Percentiles rank a stretch among this genome's conserved stretches.
Conservation (phyloP, 495 filamentous ascomycete species). For the Talaromyces trachyspermus region DNA sequence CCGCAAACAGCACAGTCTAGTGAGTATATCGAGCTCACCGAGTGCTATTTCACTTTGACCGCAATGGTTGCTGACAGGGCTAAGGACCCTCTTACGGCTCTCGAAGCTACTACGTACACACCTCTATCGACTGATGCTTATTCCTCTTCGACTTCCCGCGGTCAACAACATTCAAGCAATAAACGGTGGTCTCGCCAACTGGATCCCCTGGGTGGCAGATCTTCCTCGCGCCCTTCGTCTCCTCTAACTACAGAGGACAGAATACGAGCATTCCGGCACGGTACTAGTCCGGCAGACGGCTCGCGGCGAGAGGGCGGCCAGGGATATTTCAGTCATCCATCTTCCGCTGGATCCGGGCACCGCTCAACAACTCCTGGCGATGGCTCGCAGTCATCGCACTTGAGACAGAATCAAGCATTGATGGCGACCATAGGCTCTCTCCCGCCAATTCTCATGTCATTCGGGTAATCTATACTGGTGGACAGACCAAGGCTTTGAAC, state of each 20-base stretch:
- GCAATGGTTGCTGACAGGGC: conserved; percentile 12
- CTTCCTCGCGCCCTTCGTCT: conserved; percentile 62
- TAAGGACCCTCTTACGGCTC: conserved; percentile 37
- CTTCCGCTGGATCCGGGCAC: conserved; percentile 40
- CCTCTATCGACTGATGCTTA: conserved; percentile 62
- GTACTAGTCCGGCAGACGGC: conserved; percentile 44
- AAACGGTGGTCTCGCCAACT: conserved; percentile 72
- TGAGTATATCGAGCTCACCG: conserved; percentile 35
- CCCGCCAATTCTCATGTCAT: conserved; percentile 76
- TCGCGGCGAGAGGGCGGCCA: conserved; percentile 41
- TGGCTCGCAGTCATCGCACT: conserved; percentile 25
- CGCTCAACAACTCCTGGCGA: conserved; percentile 40
- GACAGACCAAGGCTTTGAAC: conserved; percentile 85
- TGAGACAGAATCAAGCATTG: conserved; percentile 60
- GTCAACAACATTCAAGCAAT: conserved; percentile 49
- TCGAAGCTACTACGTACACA: conserved; percentile 45
- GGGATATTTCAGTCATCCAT: conserved; percentile 46
- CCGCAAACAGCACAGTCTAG: conserved; percentile 79
- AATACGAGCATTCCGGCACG: conserved; percentile 37
- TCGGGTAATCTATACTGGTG: conserved; percentile 81
- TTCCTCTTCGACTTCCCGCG: conserved; percentile 47
- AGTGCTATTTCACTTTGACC: neutral
- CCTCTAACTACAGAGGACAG: conserved; percentile 54
- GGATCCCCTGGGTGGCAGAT: conserved; percentile 36
- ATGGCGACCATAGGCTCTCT: conserved; percentile 75